Evolutionary conservation across 805 yeast genomes (phyloP).

Genomic region (Pichia deserticola): DNA sequence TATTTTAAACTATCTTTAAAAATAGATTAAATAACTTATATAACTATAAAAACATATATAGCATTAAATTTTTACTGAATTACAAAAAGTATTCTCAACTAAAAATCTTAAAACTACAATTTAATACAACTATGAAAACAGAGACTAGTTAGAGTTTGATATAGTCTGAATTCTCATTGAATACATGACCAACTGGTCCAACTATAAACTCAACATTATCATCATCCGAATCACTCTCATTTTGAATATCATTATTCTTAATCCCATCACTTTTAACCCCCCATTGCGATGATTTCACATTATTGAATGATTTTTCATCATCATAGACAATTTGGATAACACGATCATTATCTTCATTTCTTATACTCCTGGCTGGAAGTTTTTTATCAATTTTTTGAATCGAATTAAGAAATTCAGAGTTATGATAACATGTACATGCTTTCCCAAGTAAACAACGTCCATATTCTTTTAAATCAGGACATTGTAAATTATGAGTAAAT

Average conservation of each 20-base stretch:
- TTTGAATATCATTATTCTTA: conserved; percentile 14
- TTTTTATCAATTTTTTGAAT: neutral
- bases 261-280: neutral
- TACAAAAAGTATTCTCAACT: too few species aligned
- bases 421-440: conserved; percentile 49
- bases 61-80: neutral
- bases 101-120: too few species aligned
- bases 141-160: neutral
- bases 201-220: conserved; percentile 14
- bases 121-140: too few species aligned
- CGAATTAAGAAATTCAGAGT: conserved; percentile 6
- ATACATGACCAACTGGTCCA: conserved; percentile 10
- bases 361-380: neutral
- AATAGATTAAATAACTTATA: too few species aligned
- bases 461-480: conserved; percentile 66
- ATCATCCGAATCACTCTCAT: conserved; percentile 7
- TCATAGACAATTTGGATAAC: conserved; percentile 14
- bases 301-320: neutral
- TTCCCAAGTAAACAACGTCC: conserved; percentile 49
- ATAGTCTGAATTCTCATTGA: conserved; percentile 6
- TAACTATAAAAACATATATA: neutral
- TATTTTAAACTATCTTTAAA: too few species aligned
- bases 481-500: conserved; percentile 49
- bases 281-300: too few species aligned
- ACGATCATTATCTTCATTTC: conserved; percentile 28